phyloP scores from a whole-genome alignment of 352 stramenopile species.

The Elongisporangium anandrum region DNA sequence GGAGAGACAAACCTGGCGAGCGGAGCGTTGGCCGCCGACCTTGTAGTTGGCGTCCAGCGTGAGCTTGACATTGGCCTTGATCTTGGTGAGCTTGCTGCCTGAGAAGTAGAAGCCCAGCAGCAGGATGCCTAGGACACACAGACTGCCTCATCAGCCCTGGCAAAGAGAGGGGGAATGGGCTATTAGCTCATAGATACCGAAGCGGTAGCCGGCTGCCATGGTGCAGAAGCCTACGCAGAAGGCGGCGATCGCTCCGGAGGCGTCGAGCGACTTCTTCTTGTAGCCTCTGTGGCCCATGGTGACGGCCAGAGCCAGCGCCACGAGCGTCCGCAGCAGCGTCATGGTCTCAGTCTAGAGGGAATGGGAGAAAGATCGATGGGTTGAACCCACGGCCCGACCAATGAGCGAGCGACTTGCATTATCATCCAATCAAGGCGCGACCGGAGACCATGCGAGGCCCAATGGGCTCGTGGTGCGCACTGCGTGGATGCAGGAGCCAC shows the following conservation, averaged over 20 bases:
- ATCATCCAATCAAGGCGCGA: background rate
- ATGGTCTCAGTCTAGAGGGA: too few relatives aligned
- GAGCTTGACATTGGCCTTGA: constrained; percentile 50
- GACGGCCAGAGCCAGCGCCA: constrained; percentile 38
- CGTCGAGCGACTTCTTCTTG: constrained; percentile 65
- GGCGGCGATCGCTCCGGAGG: constrained; percentile 50
- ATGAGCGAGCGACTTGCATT: too few relatives aligned
- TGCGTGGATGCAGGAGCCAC: constrained; percentile 11
- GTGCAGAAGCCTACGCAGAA: constrained; percentile 66
- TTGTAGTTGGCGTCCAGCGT: constrained; percentile 74
- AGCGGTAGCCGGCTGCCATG: constrained; percentile 59
- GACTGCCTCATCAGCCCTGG: constrained; percentile 4
- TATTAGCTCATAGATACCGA: constrained; percentile 18
- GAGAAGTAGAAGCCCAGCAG: constrained; percentile 86
- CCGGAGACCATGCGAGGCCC: constrained; percentile 3
- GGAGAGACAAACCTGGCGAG: constrained; percentile 24
- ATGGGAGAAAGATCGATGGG: background rate
- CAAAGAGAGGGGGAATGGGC: background rate
- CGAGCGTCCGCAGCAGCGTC: constrained; percentile 20
- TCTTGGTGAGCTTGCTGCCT: constrained; percentile 81
- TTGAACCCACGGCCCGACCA: too few relatives aligned
- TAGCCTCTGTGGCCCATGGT: constrained; percentile 42
- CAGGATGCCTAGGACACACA: constrained; percentile 37
- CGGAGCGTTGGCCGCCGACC: constrained; percentile 69
- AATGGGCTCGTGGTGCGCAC: constrained; percentile 10